A percentile compares a stretch with the other conserved stretches of the same genome.
These are phyloP conservation scores for Chlorella sp. DNA, from an alignment of 139 green algal species.

Conservation along the genomic window DNA sequence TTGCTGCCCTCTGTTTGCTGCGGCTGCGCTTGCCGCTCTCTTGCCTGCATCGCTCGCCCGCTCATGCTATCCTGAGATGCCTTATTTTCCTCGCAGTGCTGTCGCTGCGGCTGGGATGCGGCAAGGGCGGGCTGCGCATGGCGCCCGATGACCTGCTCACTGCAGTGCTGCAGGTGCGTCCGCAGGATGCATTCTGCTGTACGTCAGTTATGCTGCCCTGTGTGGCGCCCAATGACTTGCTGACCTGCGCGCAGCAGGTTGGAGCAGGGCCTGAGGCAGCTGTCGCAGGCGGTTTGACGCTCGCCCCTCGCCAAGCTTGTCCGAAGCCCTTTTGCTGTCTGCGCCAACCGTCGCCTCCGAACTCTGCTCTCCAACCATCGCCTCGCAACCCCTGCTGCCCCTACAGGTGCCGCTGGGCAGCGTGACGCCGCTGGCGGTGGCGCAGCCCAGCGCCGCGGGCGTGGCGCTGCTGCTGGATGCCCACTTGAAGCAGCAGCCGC, in stretches of 20 bases:
- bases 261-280: too few species aligned
- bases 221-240: too few species aligned
- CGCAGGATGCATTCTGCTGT: too few species aligned
- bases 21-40: not conserved
- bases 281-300: too few species aligned
- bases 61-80: not conserved
- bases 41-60: not conserved
- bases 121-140: slow-evolving; percentile 69
- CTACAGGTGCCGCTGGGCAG: slow-evolving; percentile 67
- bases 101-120: slow-evolving; percentile 63
- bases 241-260: not conserved
- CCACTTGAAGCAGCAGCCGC: slow-evolving; percentile 35
- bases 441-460: slow-evolving; percentile 45
- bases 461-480: slow-evolving; percentile 75
- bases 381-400: not conserved
- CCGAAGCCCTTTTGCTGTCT: too few species aligned
- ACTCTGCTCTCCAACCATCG: too few species aligned
- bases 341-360: too few species aligned
- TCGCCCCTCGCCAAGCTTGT: too few species aligned
- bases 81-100: slow-evolving; percentile 53
- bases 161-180: slow-evolving; percentile 58
- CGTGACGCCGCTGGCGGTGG: slow-evolving; percentile 72
- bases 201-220: too few species aligned
- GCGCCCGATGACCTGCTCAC: slow-evolving; percentile 66
- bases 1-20: too few species aligned